Percentiles rank a stretch among this genome's conserved stretches.
Conservation (phyloP, 1,139 yeast genomes). For the Debaryomyces fabryi region DNA sequence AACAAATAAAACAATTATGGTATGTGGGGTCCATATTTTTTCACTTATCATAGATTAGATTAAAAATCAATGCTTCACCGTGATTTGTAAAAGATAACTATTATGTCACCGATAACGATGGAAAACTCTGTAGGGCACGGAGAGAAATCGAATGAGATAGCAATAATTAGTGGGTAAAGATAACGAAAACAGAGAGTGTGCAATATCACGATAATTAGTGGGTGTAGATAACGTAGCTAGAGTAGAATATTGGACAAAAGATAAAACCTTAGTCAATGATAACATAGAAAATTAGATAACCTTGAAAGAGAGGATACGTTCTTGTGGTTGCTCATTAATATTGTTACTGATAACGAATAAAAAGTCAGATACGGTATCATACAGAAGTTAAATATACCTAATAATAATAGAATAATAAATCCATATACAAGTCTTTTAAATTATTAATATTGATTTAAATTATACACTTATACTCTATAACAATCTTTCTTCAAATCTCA, state of each 20-base stretch:
- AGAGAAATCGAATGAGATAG: neutral
- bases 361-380: neutral
- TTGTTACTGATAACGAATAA: neutral
- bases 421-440: neutral
- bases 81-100: neutral
- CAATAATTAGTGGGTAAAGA: too few relatives aligned
- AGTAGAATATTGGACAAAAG: too few relatives aligned
- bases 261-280: too few relatives aligned
- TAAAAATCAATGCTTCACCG: neutral
- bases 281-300: too few relatives aligned
- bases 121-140: too few relatives aligned
- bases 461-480: slow-evolving; percentile 13
- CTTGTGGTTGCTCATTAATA: too few relatives aligned
- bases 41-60: neutral
- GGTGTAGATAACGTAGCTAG: too few relatives aligned
- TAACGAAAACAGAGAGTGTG: too few relatives aligned
- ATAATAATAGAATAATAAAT: neutral
- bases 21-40: neutral
- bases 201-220: too few relatives aligned
- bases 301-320: too few relatives aligned
- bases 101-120: neutral
- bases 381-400: neutral
- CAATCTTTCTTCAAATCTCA: slow-evolving; percentile 91
- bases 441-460: neutral
- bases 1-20: neutral